These are phyloP conservation scores for Phlyctochytrium arcticum DNA, from an alignment of 192 early-diverging fungal species.

Conservation along the genomic window DNA sequence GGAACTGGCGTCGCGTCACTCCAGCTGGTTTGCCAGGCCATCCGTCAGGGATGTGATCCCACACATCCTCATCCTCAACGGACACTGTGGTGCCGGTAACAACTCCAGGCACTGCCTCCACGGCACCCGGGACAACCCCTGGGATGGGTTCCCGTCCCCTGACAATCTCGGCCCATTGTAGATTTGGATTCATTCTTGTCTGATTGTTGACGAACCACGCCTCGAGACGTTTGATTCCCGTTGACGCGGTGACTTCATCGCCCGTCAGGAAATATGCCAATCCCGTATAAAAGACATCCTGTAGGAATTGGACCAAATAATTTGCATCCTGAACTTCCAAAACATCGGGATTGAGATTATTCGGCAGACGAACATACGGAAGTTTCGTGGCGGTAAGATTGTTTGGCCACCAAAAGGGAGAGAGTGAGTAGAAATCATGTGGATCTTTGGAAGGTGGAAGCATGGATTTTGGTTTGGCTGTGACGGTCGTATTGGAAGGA, in stretches of 20 bases:
- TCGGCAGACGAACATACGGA: constrained; percentile 51
- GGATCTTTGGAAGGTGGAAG: constrained; percentile 40
- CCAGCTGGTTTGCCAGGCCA: not conserved
- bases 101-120: too few relatives aligned
- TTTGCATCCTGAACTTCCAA: constrained; percentile 37
- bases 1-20: not conserved
- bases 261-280: constrained; percentile 54
- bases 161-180: constrained; percentile 50
- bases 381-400: constrained; percentile 20
- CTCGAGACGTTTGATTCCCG: constrained; percentile 32
- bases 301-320: constrained; percentile 7
- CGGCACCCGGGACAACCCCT: not conserved
- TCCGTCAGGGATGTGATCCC: not conserved
- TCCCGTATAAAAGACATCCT: constrained; percentile 12
- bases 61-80: not conserved
- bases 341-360: constrained; percentile 52
- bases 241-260: constrained; percentile 41
- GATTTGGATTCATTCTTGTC: constrained; percentile 58
- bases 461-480: constrained; percentile 33
- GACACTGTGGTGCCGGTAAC: not conserved
- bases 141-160: constrained; percentile 25
- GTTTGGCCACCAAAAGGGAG: constrained; percentile 58
- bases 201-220: constrained; percentile 56
- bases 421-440: constrained; percentile 58
- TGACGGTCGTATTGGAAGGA: constrained; percentile 49